Percentiles rank a stretch among this genome's conserved stretches.
These are phyloP conservation scores for Fusarium domesticum DNA, from an alignment of 2,329 filamentous ascomycete species.

Conservation along the genomic window DNA sequence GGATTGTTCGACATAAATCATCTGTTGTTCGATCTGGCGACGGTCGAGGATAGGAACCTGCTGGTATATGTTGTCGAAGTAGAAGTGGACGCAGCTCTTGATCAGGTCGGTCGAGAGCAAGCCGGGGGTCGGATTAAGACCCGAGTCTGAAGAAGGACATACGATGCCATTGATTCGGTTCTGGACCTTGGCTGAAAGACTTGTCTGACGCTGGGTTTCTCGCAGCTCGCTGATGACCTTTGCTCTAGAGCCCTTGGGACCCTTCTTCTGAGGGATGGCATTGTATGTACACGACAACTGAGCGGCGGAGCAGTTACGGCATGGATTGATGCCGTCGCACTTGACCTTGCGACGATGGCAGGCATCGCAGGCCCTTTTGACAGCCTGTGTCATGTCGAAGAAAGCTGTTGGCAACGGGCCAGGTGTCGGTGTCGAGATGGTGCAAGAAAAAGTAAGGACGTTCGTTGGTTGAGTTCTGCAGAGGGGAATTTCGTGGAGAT, in stretches of 20 bases:
- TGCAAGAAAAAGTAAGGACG: not conserved
- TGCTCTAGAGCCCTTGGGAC: conserved; percentile 69
- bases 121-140: conserved; percentile 55
- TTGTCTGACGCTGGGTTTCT: conserved; percentile 65
- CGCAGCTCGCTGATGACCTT: conserved; percentile 74
- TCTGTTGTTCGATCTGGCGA: conserved; percentile 55
- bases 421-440: conserved; percentile 8
- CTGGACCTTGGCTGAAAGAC: conserved; percentile 59
- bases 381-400: conserved; percentile 44
- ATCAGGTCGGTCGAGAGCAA: conserved; percentile 61
- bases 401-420: conserved; percentile 7
- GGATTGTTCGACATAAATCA: conserved; percentile 59
- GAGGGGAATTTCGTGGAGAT: conserved; percentile 2
- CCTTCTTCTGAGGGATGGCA: conserved; percentile 72
- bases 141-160: conserved; percentile 45
- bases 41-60: conserved; percentile 62
- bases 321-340: conserved; percentile 68
- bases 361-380: conserved; percentile 66
- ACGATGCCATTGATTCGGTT: conserved; percentile 56
- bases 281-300: conserved; percentile 70
- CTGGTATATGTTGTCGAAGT: conserved; percentile 64
- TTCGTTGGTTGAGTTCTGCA: conserved; percentile 13
- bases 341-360: conserved; percentile 74
- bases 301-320: conserved; percentile 66
- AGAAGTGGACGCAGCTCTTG: conserved; percentile 65